Base-by-base conservation (phyloP, 306 rosid genomes). In the Castanopsis chinensis region DNA sequence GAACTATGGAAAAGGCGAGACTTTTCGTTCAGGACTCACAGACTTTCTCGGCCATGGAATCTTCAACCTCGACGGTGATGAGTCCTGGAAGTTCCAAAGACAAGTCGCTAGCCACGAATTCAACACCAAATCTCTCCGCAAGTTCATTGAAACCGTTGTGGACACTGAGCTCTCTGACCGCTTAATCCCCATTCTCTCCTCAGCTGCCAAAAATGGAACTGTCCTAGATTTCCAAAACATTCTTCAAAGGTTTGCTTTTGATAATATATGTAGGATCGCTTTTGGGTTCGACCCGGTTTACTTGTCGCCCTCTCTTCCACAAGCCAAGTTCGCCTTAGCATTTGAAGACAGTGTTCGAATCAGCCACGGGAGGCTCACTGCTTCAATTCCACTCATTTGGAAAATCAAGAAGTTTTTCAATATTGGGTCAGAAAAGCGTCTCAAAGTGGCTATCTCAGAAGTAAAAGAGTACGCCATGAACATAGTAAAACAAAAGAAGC, bases 1-100 rank as follows among this genome's bases (percentile, higher is more conserved):
- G 4, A 35, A 32, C 67, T 94, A 90, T 83, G 78, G 35, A 1
- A 94, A 94, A 9, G 94, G 97, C 53, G 37, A 15, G 2, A 5
- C 45, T 12, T 15, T 76, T 5, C 32, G 77, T 19, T 25, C 23
- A 2, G 45, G 79, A 8, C 56, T 89, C 30, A n/a, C 70, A 0
- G 96, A 92, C 28, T 87, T 94, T 55, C 94, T 94, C 64, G 96
- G 97, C 11, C 41, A 76, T 21, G 97, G 95, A 0, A 91, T 91
- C 81, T 91, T 93, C 85, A 85, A 64, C 73, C 75, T 82, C 10
- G 88, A 91, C 58, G 92, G 91, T 5, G 37, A 83, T 5, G 37
- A 83, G 0, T 41, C 0, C 2, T 91, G 97, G 95, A 91, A 91
- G 82, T 76, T 86, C 72, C 93, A 93, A 52, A 73, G 98, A 3